phyloP scores from a whole-genome alignment of 2,329 filamentous ascomycete species.

The Colletotrichum sublineola region DNA sequence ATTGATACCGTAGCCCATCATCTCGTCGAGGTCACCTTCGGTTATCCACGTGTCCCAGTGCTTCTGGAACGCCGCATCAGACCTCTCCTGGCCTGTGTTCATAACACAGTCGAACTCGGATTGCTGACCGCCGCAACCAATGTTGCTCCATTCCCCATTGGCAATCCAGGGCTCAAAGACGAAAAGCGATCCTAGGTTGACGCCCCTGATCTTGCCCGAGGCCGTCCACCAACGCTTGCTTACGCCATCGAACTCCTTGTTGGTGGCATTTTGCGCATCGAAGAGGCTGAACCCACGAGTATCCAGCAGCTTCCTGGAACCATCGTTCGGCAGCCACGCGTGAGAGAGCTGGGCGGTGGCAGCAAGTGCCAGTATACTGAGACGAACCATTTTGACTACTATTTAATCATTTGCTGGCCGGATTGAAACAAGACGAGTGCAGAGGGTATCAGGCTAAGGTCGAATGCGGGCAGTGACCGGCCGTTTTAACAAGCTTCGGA shows the following conservation, averaged over 20 bases:
- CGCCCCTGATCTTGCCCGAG: slow-evolving; percentile 63
- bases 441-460: background rate
- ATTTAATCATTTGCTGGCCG: background rate
- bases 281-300: slow-evolving; percentile 38
- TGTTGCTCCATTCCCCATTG: slow-evolving; percentile 57
- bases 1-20: slow-evolving; percentile 64
- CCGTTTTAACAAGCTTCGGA: slow-evolving; percentile 32
- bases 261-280: slow-evolving; percentile 32
- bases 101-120: slow-evolving; percentile 69
- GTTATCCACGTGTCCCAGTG: slow-evolving; percentile 67
- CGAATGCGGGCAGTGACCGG: background rate
- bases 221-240: slow-evolving; percentile 39
- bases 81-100: slow-evolving; percentile 59
- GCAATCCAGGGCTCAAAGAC: slow-evolving; percentile 69
- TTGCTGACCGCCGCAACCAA: slow-evolving; percentile 60
- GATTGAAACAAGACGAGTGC: slow-evolving; percentile 1
- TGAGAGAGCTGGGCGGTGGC: slow-evolving; percentile 14
- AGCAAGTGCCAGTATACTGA: slow-evolving; percentile 29
- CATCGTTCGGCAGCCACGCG: slow-evolving; percentile 35
- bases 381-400: slow-evolving; percentile 33
- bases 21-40: slow-evolving; percentile 61
- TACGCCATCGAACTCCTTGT: slow-evolving; percentile 11
- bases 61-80: slow-evolving; percentile 60
- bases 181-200: slow-evolving; percentile 67
- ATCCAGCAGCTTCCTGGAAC: slow-evolving; percentile 35